Percentiles rank a stretch among this genome's conserved stretches.
phyloP scores from a whole-genome alignment of 2,329 filamentous ascomycete genomes.

The Colletotrichum lini region DNA sequence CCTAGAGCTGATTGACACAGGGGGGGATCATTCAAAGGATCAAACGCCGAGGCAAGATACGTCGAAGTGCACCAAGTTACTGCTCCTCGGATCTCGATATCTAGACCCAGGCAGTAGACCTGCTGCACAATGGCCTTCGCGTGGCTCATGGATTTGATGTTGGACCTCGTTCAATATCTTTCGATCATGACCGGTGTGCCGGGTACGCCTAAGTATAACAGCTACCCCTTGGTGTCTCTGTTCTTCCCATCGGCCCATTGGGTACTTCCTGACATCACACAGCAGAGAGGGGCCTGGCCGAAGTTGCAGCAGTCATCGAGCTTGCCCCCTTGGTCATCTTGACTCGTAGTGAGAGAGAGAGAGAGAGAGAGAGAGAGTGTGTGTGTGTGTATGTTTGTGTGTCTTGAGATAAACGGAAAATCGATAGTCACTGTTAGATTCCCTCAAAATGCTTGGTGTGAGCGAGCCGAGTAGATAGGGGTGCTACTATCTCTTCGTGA shows the following conservation, averaged over 20 bases:
- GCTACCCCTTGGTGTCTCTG: background rate
- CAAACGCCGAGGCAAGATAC: background rate
- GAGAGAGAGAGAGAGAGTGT: too few species aligned
- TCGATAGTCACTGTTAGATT: too few species aligned
- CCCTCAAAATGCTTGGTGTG: background rate
- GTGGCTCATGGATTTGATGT: background rate
- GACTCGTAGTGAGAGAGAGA: background rate
- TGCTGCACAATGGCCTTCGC: background rate
- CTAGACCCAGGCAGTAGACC: too few species aligned
- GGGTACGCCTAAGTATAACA: background rate
- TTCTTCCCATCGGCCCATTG: background rate
- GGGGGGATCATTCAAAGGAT: background rate
- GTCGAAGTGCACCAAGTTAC: background rate
- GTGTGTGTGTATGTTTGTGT: too few species aligned
- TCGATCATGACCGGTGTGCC: background rate
- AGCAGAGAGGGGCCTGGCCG: conserved; percentile 50
- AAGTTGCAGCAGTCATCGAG: conserved; percentile 47
- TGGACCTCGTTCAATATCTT: too few species aligned
- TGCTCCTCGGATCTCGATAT: background rate
- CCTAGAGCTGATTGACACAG: background rate
- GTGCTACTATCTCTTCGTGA: too few species aligned
- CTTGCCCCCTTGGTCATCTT: conserved; percentile 54
- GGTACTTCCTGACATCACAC: conserved; percentile 9
- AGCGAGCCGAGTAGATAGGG: background rate
- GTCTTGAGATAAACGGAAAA: background rate